phyloP scores from a whole-genome alignment of 495 filamentous ascomycete genomes.

The Penicillium diatomitis region DNA sequence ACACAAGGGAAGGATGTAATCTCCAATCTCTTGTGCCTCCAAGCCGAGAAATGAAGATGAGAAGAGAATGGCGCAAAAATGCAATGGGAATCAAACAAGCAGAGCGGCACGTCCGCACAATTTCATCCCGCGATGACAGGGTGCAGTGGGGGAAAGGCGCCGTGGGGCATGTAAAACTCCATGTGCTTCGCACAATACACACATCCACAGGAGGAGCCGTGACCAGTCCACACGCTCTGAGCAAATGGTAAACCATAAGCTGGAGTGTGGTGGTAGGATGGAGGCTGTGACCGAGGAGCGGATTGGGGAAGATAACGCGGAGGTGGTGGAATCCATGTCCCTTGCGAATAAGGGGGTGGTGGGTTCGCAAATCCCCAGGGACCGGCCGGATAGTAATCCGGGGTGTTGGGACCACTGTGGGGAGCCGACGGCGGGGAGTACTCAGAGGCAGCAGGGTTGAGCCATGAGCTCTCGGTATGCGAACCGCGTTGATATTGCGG shows the following conservation, averaged over 20 bases:
- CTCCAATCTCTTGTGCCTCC: too few relatives aligned
- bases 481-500: conserved; percentile 43
- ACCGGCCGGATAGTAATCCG: conserved; percentile 49
- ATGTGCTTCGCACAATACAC: conserved; percentile 54
- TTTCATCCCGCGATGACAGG: conserved; percentile 36
- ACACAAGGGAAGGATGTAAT: too few relatives aligned
- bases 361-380: conserved; percentile 48
- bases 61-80: conserved; percentile 8
- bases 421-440: conserved; percentile 62
- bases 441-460: conserved; percentile 43
- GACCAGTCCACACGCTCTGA: conserved; percentile 50
- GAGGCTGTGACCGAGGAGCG: conserved; percentile 37
- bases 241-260: conserved; percentile 46
- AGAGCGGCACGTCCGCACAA: background rate
- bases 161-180: conserved; percentile 55
- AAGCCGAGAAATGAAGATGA: background rate
- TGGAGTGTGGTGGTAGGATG: conserved; percentile 44
- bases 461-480: conserved; percentile 44
- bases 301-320: conserved; percentile 40
- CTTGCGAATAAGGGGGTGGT: conserved; percentile 33
- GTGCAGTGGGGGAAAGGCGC: conserved; percentile 51
- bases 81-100: background rate
- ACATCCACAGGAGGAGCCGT: conserved; percentile 60
- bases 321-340: conserved; percentile 34
- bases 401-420: conserved; percentile 56